Evolutionary conservation across 805 yeast species (phyloP).

Genomic region (Candida boleticola): DNA sequence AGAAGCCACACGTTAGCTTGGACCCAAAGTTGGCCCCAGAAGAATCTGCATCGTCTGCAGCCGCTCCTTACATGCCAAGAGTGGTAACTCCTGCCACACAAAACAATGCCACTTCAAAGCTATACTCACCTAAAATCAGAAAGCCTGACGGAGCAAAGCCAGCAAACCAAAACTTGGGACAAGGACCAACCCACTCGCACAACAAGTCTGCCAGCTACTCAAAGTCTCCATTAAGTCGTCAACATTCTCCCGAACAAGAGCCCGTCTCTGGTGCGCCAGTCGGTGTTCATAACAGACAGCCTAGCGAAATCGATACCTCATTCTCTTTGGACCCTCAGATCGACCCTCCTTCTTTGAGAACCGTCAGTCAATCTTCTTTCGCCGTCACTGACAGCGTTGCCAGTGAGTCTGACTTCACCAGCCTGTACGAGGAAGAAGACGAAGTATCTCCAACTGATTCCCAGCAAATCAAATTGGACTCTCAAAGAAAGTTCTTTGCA

Average conservation of each 20-base stretch:
- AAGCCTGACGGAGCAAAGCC: neutral
- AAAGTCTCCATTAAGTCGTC: slow-evolving; percentile 2
- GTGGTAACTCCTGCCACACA: neutral
- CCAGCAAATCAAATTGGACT: slow-evolving; percentile 1
- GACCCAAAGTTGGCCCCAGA: neutral
- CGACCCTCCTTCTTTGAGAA: slow-evolving; percentile 2
- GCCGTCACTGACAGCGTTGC: neutral
- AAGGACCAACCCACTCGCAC: neutral
- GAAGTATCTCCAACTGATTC: neutral
- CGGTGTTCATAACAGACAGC: neutral
- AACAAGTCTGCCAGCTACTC: neutral
- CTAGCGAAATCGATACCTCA: neutral
- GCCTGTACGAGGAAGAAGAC: slow-evolving; percentile 1
- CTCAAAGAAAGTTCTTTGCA: slow-evolving; percentile 3
- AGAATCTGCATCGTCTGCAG: neutral
- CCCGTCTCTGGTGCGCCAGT: neutral
- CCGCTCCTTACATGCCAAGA: neutral
- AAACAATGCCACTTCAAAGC: neutral
- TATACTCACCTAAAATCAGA: slow-evolving; percentile 3
- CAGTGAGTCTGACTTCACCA: slow-evolving; percentile 4
- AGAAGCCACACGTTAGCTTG: neutral
- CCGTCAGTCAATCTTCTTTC: slow-evolving; percentile 3
- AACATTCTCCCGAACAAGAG: neutral
- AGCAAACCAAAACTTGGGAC: neutral
- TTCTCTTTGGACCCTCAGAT: neutral